Conservation (phyloP, 371 early-diverging fungal species). For the Mortierella sp. region DNA sequence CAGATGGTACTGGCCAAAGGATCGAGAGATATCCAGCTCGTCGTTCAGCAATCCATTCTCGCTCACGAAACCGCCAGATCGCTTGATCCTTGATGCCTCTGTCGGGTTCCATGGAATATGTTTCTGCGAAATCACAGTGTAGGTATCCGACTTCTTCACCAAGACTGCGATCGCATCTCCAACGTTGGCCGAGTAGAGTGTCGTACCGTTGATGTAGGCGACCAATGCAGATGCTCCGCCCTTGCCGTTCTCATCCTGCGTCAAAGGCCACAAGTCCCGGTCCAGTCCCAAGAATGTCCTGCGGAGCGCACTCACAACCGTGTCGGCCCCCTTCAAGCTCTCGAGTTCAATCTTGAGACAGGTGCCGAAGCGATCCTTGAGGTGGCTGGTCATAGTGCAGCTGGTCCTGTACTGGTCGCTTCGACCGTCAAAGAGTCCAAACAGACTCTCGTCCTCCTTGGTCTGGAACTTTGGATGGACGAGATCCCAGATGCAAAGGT, state of each 20-base stretch:
- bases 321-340: slow-evolving; percentile 65
- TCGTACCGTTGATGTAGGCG: slow-evolving; percentile 84
- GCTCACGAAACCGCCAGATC: slow-evolving; percentile 87
- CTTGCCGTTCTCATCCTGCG: slow-evolving; percentile 61
- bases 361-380: slow-evolving; percentile 79
- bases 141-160: slow-evolving; percentile 81
- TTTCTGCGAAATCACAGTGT: slow-evolving; percentile 80
- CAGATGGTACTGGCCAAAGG: slow-evolving; percentile 89
- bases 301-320: slow-evolving; percentile 73
- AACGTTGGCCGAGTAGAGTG: slow-evolving; percentile 90
- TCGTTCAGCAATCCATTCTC: slow-evolving; percentile 81
- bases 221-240: slow-evolving; percentile 84
- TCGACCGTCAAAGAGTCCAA: slow-evolving; percentile 90
- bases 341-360: slow-evolving; percentile 81
- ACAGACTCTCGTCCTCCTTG: slow-evolving; percentile 88
- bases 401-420: slow-evolving; percentile 70
- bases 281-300: slow-evolving; percentile 85
- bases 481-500: slow-evolving; percentile 83
- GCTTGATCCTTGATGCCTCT: slow-evolving; percentile 85
- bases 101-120: slow-evolving; percentile 79
- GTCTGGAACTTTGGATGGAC: slow-evolving; percentile 86
- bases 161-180: slow-evolving; percentile 92
- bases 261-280: slow-evolving; percentile 74
- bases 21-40: slow-evolving; percentile 82
- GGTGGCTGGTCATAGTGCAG: slow-evolving; percentile 70